A percentile compares a stretch with the other conserved stretches of the same genome.
phyloP scores from a whole-genome alignment of 192 early-diverging fungal genomes.

The Coemansia sp. region DNA sequence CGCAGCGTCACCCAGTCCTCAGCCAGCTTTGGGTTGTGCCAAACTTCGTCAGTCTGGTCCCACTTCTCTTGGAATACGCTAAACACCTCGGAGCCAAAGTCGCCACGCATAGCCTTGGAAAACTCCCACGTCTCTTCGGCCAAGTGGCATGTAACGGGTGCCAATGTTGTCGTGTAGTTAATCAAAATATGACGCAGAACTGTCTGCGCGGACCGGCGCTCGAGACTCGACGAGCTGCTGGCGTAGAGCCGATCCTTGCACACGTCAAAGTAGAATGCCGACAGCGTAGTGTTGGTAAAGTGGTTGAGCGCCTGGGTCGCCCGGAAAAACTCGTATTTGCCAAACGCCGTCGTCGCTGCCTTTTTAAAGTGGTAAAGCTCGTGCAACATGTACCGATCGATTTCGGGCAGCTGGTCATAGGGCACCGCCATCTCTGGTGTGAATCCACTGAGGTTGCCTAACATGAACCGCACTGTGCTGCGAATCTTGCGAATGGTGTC shows the following conservation, averaged over 20 bases:
- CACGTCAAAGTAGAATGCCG: conserved; percentile 80
- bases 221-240: conserved; percentile 34
- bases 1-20: conserved; percentile 43
- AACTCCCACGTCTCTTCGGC: conserved; percentile 79
- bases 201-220: conserved; percentile 67
- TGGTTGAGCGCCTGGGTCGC: conserved; percentile 67
- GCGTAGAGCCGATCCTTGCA: conserved; percentile 81
- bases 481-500: conserved; percentile 78
- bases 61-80: conserved; percentile 67
- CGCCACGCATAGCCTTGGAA: conserved; percentile 43
- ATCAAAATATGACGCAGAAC: conserved; percentile 67
- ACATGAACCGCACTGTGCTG: conserved; percentile 74
- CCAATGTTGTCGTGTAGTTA: conserved; percentile 63
- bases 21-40: conserved; percentile 35
- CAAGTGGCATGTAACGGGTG: conserved; percentile 68
- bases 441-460: conserved; percentile 73
- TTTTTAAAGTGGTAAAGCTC: conserved; percentile 68
- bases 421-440: conserved; percentile 41
- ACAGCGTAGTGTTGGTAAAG: conserved; percentile 68
- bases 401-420: conserved; percentile 58
- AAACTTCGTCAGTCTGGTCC: conserved; percentile 50
- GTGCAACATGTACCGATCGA: conserved; percentile 60
- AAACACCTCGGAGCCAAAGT: conserved; percentile 42
- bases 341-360: conserved; percentile 60
- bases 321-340: conserved; percentile 64